phyloP scores from a whole-genome alignment of 305 asterid genomes.

The Caryopteris hybrid region DNA sequence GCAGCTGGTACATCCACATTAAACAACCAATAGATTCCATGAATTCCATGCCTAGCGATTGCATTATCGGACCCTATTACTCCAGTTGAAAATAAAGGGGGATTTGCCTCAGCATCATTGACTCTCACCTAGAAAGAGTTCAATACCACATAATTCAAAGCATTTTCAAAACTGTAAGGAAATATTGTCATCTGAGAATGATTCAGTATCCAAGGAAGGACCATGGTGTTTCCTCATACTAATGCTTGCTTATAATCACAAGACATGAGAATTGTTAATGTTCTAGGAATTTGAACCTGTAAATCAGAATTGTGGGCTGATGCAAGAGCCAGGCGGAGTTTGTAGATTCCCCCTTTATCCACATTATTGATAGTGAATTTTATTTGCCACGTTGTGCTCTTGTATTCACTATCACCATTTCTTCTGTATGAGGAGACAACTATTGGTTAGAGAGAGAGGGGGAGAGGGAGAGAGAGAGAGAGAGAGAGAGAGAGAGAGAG shows the following conservation, averaged over 20 bases:
- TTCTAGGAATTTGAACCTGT: slow-evolving; percentile 30
- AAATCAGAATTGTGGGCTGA: slow-evolving; percentile 41
- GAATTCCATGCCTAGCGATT: slow-evolving; percentile 73
- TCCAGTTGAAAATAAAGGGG: slow-evolving; percentile 41
- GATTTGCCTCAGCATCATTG: slow-evolving; percentile 33
- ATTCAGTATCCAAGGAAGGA: neutral
- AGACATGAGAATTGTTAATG: neutral
- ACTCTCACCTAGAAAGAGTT: slow-evolving; percentile 39
- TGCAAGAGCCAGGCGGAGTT: slow-evolving; percentile 62
- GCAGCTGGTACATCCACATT: slow-evolving; percentile 26
- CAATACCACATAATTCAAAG: neutral
- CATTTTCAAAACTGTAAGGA: neutral
- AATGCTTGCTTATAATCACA: slow-evolving; percentile 8
- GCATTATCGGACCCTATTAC: slow-evolving; percentile 50
- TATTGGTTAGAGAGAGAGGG: neutral
- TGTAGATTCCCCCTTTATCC: slow-evolving; percentile 35
- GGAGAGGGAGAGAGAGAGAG: neutral
- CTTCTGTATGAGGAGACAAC: slow-evolving; percentile 33
- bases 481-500: neutral
- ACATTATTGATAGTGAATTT: slow-evolving; percentile 39
- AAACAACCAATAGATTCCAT: slow-evolving; percentile 47
- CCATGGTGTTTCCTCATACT: neutral
- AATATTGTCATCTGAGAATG: neutral
- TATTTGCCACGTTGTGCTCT: slow-evolving; percentile 70
- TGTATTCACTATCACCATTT: slow-evolving; percentile 39